Base-by-base conservation (phyloP, 2,329 filamentous ascomycete genomes). In the Diaporthe aspalathi region DNA sequence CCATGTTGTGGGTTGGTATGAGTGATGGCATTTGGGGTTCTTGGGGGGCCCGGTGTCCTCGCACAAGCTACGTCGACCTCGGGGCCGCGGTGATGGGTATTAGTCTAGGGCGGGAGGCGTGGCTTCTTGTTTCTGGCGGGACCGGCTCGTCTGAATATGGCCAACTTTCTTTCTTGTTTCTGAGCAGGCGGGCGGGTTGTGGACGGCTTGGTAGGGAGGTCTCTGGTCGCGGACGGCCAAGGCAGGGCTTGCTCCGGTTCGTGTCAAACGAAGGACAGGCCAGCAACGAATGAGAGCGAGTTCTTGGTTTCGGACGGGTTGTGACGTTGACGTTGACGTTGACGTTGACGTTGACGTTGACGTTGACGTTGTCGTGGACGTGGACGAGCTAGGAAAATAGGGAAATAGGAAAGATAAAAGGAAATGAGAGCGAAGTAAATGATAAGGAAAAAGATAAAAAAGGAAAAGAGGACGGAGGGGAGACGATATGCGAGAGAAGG, bases 1-100 rank as follows among this genome's bases (percentile, higher is more conserved):
- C 73, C 80, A 81, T 81, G 74, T 74, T 65, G 35, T 70, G 53
- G 73, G 49, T 43, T 14, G 74, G 72, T 16, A 73, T 70, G 66
- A 76, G 73, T 50, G 76, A 71, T 63, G 76, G 74, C 32, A 76
- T 74, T 52, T 75, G 68, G 67, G 76, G 54, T 47, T 60, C 53
- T 68, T 40, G 75, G 76, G 75, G 76, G 71, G 35, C 17, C 27
- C 35, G 52, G 14, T 56, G 50, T 47, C 27, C 27, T 67, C 27
- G 38, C 17, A 54, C n/a, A 57, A 29, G 38, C 22, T 47, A 20
- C 3, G 38, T 60, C 54, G 53, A 57, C 50, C 66, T 49, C 53
- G 11, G 12, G 53, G 53, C 20, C 27, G n/a, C 32, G 53, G 14
- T 35, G 43, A 38, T 43, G 43, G n/a, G n/a, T 60, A 60, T 68